Evolutionary conservation across 179 eudicot genomes (phyloP), one percentile per base, ranked within the genome.

Genomic region (Nepenthes alata): DNA sequence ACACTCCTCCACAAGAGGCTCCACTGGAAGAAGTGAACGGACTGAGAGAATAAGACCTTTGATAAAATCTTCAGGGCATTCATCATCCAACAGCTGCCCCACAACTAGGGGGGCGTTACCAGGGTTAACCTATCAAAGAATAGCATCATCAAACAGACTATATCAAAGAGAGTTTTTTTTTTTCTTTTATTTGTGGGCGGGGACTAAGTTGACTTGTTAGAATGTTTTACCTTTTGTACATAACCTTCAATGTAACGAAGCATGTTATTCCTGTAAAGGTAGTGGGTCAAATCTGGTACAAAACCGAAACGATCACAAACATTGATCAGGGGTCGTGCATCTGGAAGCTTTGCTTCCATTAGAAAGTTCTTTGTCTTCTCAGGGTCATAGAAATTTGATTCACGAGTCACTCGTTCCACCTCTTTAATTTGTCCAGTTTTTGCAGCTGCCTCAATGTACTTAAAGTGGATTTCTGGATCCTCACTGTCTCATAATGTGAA

Each of bases 341-440:
- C 83, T 6, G 83, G 83, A 62, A 79, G 83, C 58, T 79, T 79
- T 56, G 83, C 78, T 55, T 79, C 80, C 83, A 79, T 79, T 71
- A 79, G 73, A 68, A 79, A 79, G 53, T 79, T 79, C 71, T 76
- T 79, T 3, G 83, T 79, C 69, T 79, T 79, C 64, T 76, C 83
- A 54, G 83, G 67, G 63, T 79, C 80, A 70, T 76, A 79, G 62
- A 73, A 79, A 67, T 76, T 79, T 48, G 83, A 79, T 61, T 79
- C 83, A 41, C 83, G 68, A 61, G 83, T 79, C 35, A 79, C 83
- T 55, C 83, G 83, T 37, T 79, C 83, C 59, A 79, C 83, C 72
- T 79, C 83, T 71, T 79, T 79, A 13, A 79, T 70, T 69, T 79
- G 83, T 13, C 83, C 83, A 36, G 83, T 79, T 63, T 79, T 79